A percentile compares a stretch with the other conserved stretches of the same genome.
Conservation (phyloP, 192 early-diverging fungal species). For the Helicostylum pulchrum region DNA sequence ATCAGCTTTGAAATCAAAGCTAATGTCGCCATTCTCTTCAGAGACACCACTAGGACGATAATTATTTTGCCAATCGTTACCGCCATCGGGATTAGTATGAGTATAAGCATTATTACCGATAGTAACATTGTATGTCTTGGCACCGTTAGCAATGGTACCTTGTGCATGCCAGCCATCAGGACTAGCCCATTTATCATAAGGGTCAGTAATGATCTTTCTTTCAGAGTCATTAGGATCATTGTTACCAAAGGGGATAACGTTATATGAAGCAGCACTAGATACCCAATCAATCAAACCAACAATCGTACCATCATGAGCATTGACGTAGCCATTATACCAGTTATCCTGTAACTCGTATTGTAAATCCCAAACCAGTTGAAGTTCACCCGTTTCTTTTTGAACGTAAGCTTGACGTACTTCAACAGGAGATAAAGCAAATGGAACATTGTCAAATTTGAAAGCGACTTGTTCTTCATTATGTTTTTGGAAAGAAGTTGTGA, state of each 20-base stretch:
- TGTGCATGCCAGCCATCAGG: slow-evolving; percentile 78
- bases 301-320: slow-evolving; percentile 58
- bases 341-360: slow-evolving; percentile 74
- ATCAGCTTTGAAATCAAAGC: slow-evolving; percentile 79
- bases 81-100: slow-evolving; percentile 77
- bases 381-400: slow-evolving; percentile 48
- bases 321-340: slow-evolving; percentile 76
- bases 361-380: slow-evolving; percentile 81
- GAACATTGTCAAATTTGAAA: slow-evolving; percentile 42
- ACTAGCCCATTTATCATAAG: slow-evolving; percentile 53
- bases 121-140: slow-evolving; percentile 60
- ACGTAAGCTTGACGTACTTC: slow-evolving; percentile 65
- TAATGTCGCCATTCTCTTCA: slow-evolving; percentile 37
- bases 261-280: slow-evolving; percentile 61
- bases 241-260: slow-evolving; percentile 74
- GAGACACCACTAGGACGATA: slow-evolving; percentile 65
- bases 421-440: slow-evolving; percentile 52
- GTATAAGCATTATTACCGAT: slow-evolving; percentile 92
- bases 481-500: not conserved
- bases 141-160: slow-evolving; percentile 13
- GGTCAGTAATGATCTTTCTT: slow-evolving; percentile 52
- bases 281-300: slow-evolving; percentile 85
- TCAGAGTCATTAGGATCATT: slow-evolving; percentile 76
- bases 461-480: slow-evolving; percentile 15
- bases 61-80: slow-evolving; percentile 69